Base-by-base conservation (phyloP, 495 filamentous ascomycete genomes). In the Xylaria longipes region DNA sequence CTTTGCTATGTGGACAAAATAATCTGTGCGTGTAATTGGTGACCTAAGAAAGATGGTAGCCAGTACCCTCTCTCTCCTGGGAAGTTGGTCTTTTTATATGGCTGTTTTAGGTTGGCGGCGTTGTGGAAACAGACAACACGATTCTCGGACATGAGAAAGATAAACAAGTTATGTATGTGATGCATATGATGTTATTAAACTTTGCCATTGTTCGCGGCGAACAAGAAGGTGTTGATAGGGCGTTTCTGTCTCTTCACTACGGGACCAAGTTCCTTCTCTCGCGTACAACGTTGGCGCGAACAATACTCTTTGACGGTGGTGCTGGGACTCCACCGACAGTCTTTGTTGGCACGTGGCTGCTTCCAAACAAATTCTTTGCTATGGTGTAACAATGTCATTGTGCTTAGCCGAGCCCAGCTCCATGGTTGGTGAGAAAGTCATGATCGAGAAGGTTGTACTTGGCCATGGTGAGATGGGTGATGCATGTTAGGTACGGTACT, bases 21-120 rank as follows among this genome's bases (percentile, higher is more conserved):
- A 20, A 27, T 22, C 4, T 27, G 39, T 5, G 5, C 46, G 1
- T 45, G 9, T 11, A 41, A 3, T 3, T 8, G 33, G 15, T 22
- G 35, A 25, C 14, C 14, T 41, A 52, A 45, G 35, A 68, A 69
- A 65, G 64, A 71, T 56, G 39, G 41, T 27, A 64, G 39, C 48
- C 9, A n/a, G 50, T 37, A 37, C 31, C 35, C 11, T 65, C 29
- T 65, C 62, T 27, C n/a, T 41, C 22, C 15, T 22, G 5, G 46
- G 5, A 14, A 35, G 6, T 35, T 61, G 66, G 35, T 60, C 37
- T 15, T 5, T 11, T 46, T 35, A n/a, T 15, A 12, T 57, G 31
- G 31, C 15, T 35, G 20, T 46, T 64, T 14, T 1, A 12, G 17
- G 56, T 60, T 11, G 31, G 31, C 17, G 31, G n/a, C 11, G 14